phyloP scores from a whole-genome alignment of 1,139 yeast species.

The Candida sojae region DNA sequence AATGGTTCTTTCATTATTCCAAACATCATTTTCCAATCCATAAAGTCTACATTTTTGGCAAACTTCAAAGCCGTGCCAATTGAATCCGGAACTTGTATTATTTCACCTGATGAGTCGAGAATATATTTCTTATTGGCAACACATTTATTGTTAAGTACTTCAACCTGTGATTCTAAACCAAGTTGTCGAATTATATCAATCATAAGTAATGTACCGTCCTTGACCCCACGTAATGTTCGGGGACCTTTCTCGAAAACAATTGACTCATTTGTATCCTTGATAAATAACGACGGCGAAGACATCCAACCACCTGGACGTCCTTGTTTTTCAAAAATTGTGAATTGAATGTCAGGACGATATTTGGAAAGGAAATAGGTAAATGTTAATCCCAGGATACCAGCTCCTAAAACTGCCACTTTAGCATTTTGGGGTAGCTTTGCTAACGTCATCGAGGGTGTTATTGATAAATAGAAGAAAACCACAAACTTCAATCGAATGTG shows the following conservation, averaged over 20 bases:
- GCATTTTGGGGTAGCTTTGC: constrained; percentile 28
- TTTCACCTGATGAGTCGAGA: constrained; percentile 34
- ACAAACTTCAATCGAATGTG: not conserved
- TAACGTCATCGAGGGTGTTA: constrained; percentile 9
- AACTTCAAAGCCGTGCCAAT: constrained; percentile 40
- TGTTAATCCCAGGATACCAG: constrained; percentile 85
- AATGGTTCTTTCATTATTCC: constrained; percentile 49
- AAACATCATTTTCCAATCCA: constrained; percentile 18
- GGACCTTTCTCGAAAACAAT: constrained; percentile 71
- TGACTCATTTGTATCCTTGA: constrained; percentile 6
- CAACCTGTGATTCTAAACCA: constrained; percentile 41
- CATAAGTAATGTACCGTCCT: constrained; percentile 63
- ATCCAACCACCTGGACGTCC: constrained; percentile 80
- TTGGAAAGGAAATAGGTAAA: constrained; percentile 71
- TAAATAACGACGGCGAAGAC: constrained; percentile 33
- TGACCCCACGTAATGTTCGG: constrained; percentile 69
- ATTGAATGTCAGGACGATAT: constrained; percentile 68
- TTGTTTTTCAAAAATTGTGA: constrained; percentile 62
- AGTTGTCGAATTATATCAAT: constrained; percentile 56
- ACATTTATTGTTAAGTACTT: constrained; percentile 50
- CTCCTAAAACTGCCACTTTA: constrained; percentile 72
- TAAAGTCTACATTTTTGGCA: constrained; percentile 21
- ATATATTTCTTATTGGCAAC: constrained; percentile 65
- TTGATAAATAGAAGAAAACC: too few relatives aligned
- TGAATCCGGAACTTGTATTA: constrained; percentile 59